These are phyloP conservation scores for Aureobasidium musti DNA, from an alignment of 2,329 filamentous ascomycete genomes.

Conservation along the genomic window DNA sequence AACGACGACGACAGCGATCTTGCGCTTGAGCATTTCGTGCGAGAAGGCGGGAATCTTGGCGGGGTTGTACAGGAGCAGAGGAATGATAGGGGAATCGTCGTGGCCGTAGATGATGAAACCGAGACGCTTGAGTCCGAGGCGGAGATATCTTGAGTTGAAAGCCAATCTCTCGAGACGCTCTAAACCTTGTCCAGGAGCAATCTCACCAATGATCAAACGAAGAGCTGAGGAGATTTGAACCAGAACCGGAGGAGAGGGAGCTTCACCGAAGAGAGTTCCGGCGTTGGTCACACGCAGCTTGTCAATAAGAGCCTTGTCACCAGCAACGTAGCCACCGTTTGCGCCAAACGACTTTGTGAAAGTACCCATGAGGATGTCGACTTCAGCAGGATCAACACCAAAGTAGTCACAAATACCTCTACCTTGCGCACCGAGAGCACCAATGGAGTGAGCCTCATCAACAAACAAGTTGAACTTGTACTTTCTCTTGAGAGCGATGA, in stretches of 20 bases:
- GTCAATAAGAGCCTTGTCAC: constrained; percentile 86
- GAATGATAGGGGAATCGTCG: constrained; percentile 96
- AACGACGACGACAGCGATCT: constrained; percentile 96
- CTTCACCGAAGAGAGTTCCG: constrained; percentile 82
- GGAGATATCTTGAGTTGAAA: constrained; percentile 98
- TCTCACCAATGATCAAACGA: constrained; percentile 83
- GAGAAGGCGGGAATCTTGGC: constrained; percentile 98
- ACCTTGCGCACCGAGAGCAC: constrained; percentile 83
- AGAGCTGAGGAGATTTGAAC: constrained; percentile 88
- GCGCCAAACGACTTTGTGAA: constrained; percentile 98
- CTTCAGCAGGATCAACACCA: constrained; percentile 78
- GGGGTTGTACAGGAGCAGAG: constrained; percentile 93
- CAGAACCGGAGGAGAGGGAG: constrained; percentile 82
- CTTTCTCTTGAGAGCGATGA: constrained; percentile 83
- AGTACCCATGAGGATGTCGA: constrained; percentile 97
- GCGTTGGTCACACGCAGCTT: constrained; percentile 86
- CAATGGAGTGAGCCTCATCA: constrained; percentile 95
- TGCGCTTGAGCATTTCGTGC: constrained; percentile 96
- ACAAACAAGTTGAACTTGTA: constrained; percentile 98
- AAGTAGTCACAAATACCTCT: constrained; percentile 98
- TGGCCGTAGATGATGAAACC: constrained; percentile 97
- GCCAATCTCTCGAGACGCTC: constrained; percentile 93
- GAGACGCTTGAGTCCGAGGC: constrained; percentile 91
- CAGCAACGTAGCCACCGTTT: constrained; percentile 93
- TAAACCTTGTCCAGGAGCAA: constrained; percentile 87